Percentiles rank a stretch among this genome's conserved stretches.
Conservation (phyloP, 2,329 filamentous ascomycete genomes). For the Colletotrichum paranaense region DNA sequence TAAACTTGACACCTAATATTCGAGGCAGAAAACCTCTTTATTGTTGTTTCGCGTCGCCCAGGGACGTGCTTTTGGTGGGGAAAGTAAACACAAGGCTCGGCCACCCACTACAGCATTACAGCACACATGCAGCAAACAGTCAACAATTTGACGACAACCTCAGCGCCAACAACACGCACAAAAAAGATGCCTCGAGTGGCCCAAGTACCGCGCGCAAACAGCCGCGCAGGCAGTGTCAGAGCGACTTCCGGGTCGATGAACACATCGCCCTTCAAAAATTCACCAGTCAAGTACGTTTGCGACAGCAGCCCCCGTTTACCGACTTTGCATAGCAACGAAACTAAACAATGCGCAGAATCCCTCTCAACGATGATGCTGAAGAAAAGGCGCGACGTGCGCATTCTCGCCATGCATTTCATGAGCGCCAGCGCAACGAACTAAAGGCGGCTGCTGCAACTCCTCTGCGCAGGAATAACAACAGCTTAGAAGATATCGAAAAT, state of each 20-base stretch:
- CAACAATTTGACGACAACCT: conserved; percentile 36
- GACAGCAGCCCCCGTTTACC: background rate
- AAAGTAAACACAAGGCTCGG: conserved; percentile 34
- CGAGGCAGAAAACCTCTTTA: conserved; percentile 5
- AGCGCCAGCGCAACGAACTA: conserved; percentile 92
- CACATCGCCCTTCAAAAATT: conserved; percentile 67
- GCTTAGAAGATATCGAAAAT: conserved; percentile 69
- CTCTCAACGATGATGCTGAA: conserved; percentile 92
- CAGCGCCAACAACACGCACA: conserved; percentile 30
- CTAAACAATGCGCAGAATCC: conserved; percentile 71
- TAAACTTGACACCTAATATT: conserved; percentile 14
- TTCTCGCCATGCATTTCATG: conserved; percentile 87
- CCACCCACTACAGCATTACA: conserved; percentile 6
- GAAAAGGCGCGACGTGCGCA: conserved; percentile 92
- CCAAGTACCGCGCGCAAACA: conserved; percentile 63
- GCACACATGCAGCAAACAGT: background rate
- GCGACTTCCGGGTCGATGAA: conserved; percentile 58
- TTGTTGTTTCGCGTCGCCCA: conserved; percentile 34
- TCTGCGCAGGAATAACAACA: conserved; percentile 70
- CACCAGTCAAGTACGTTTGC: conserved; percentile 64
- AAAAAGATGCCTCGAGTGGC: conserved; percentile 68
- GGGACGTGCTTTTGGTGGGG: conserved; percentile 29
- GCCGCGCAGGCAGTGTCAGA: conserved; percentile 60
- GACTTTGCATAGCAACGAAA: conserved; percentile 33
- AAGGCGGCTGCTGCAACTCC: conserved; percentile 80